These are phyloP conservation scores for Primulina eburnea DNA, from an alignment of 257 asterid genomes.

Conservation along the genomic window DNA sequence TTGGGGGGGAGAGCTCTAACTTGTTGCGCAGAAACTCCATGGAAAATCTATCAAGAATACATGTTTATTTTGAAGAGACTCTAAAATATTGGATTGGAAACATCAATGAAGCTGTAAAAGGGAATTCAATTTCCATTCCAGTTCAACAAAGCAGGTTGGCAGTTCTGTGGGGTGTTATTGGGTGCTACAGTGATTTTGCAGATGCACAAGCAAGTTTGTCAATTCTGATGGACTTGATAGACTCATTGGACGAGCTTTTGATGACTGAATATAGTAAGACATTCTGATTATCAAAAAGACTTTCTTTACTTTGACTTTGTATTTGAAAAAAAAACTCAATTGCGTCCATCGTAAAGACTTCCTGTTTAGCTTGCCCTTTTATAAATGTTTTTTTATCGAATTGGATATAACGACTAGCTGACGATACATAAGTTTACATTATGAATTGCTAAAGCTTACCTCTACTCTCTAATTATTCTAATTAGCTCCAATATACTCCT, in stretches of 20 bases:
- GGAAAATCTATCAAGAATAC: constrained; percentile 42
- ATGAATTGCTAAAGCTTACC: background rate
- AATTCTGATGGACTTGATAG: constrained; percentile 57
- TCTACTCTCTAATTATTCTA: background rate
- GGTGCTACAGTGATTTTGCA: constrained; percentile 57
- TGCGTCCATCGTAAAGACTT: background rate
- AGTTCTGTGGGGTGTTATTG: constrained; percentile 71
- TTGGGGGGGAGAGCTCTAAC: constrained; percentile 42
- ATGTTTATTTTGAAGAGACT: constrained; percentile 37
- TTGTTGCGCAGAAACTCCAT: constrained; percentile 41
- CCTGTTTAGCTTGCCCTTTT: constrained; percentile 8
- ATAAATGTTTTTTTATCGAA: background rate
- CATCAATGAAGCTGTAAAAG: constrained; percentile 37
- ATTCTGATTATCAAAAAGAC: constrained; percentile 18
- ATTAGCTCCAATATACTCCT: constrained; percentile 8
- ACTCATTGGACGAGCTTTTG: constrained; percentile 66
- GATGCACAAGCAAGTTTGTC: constrained; percentile 43
- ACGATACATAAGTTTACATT: constrained; percentile 3
- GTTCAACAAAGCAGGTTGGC: constrained; percentile 52
- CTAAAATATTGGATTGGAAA: constrained; percentile 46
- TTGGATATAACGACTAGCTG: background rate
- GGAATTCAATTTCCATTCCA: constrained; percentile 30
- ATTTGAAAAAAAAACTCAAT: constrained; percentile 1
- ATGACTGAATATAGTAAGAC: constrained; percentile 54
- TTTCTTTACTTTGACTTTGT: constrained; percentile 2